Evolutionary conservation across 805 yeast genomes (phyloP).

Genomic region (Saccharomycopsis schoenii): DNA sequence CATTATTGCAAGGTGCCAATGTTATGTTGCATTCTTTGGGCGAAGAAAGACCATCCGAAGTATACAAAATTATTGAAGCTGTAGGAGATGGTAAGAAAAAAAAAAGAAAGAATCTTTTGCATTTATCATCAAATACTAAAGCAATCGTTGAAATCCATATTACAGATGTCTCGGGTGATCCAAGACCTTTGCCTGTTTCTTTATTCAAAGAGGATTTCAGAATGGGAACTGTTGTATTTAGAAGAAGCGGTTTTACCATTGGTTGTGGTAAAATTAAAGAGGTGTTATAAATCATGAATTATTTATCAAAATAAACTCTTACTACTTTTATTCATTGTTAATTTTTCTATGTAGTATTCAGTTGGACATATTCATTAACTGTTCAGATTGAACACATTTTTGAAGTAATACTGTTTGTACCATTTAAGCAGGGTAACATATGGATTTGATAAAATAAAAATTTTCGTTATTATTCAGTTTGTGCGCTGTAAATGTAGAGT

Average conservation of each 20-base stretch:
- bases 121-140: slow-evolving; percentile 47
- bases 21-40: slow-evolving; percentile 71
- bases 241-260: slow-evolving; percentile 60
- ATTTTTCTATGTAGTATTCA: too few species aligned
- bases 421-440: not conserved
- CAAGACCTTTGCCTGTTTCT: slow-evolving; percentile 41
- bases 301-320: not conserved
- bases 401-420: not conserved
- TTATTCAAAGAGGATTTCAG: slow-evolving; percentile 37
- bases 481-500: not conserved
- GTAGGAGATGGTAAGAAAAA: slow-evolving; percentile 22
- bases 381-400: not conserved
- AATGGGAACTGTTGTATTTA: slow-evolving; percentile 58
- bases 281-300: not conserved
- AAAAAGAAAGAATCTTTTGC: slow-evolving; percentile 40
- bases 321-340: not conserved
- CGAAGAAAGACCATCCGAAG: slow-evolving; percentile 57
- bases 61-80: slow-evolving; percentile 35
- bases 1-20: slow-evolving; percentile 72
- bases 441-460: too few species aligned
- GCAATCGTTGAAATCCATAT: slow-evolving; percentile 51
- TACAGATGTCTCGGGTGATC: slow-evolving; percentile 25
- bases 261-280: slow-evolving; percentile 47
- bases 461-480: not conserved
- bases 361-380: too few species aligned